Percentiles rank a stretch among this genome's conserved stretches.
phyloP scores from a whole-genome alignment of 108 stramenopile genomes.

The Skeletonema menzelii region DNA sequence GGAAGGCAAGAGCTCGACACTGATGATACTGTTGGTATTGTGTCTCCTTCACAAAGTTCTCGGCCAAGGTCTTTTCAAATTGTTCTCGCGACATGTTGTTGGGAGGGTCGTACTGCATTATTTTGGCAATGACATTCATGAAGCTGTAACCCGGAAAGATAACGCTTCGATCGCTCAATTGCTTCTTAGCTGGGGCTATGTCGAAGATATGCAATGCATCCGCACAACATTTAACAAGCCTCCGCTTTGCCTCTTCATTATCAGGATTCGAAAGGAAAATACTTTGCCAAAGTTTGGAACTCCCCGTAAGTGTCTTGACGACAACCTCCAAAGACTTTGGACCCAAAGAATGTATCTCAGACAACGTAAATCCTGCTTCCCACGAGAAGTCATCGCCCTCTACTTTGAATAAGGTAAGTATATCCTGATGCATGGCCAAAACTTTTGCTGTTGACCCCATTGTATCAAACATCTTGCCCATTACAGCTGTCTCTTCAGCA shows the following conservation, averaged over 20 bases:
- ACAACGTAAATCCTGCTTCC: neutral
- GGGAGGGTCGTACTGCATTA: neutral
- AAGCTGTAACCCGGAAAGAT: constrained; percentile 2
- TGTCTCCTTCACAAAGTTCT: constrained; percentile 3
- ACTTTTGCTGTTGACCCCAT: neutral
- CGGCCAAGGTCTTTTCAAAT: neutral
- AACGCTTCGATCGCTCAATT: neutral
- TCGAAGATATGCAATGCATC: constrained; percentile 1
- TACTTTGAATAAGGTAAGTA: constrained; percentile 2
- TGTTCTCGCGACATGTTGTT: neutral
- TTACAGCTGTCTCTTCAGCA: neutral
- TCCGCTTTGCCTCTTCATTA: neutral
- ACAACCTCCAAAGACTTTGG: neutral
- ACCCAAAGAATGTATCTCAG: constrained; percentile 1
- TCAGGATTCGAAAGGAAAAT: neutral
- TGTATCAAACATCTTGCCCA: neutral
- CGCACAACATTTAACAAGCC: neutral
- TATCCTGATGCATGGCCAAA: neutral
- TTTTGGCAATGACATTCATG: neutral
- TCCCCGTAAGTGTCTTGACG: neutral
- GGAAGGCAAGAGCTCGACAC: neutral
- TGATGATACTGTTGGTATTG: neutral
- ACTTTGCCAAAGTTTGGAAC: neutral
- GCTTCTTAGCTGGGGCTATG: neutral
- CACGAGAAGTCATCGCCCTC: neutral